Percentiles rank a stretch among this genome's conserved stretches.
phyloP scores from a whole-genome alignment of 129 eudicot species.

The Lonicera japonica region DNA sequence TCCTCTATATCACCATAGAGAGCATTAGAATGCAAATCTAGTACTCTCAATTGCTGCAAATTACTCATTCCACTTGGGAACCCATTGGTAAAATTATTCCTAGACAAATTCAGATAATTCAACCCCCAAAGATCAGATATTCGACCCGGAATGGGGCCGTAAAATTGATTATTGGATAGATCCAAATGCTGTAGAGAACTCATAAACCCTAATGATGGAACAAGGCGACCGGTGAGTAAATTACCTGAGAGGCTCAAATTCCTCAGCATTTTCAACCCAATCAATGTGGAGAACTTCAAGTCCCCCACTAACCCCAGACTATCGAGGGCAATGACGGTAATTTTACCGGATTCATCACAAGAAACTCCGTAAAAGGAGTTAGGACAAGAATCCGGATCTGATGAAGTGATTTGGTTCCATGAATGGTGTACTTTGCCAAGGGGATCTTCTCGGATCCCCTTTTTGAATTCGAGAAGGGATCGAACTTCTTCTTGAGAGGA shows the following conservation, averaged over 20 bases:
- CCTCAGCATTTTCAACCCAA: constrained; percentile 33
- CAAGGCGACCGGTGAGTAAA: constrained; percentile 57
- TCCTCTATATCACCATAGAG: constrained; percentile 60
- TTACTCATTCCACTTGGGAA: constrained; percentile 60
- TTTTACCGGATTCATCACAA: constrained; percentile 37
- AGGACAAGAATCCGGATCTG: constrained; percentile 40
- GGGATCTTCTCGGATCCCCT: constrained; percentile 84
- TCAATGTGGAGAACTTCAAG: constrained; percentile 59
- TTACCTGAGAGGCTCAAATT: constrained; percentile 75
- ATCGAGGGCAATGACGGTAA: constrained; percentile 52
- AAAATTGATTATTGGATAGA: constrained; percentile 71
- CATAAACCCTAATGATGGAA: constrained; percentile 65
- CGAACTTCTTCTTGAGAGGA: constrained; percentile 46
- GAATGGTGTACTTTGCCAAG: constrained; percentile 28
- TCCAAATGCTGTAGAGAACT: constrained; percentile 58
- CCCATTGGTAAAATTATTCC: constrained; percentile 50
- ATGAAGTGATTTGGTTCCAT: constrained; percentile 33
- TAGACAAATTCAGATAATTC: constrained; percentile 63
- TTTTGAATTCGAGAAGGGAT: constrained; percentile 80
- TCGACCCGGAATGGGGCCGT: constrained; percentile 75
- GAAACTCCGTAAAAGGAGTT: constrained; percentile 53
- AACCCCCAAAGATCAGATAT: constrained; percentile 64
- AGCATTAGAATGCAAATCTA: constrained; percentile 74
- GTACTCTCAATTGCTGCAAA: constrained; percentile 62
- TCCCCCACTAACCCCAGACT: constrained; percentile 66